phyloP scores from a whole-genome alignment of 805 yeast genomes.

The Starmerella asiatica region DNA sequence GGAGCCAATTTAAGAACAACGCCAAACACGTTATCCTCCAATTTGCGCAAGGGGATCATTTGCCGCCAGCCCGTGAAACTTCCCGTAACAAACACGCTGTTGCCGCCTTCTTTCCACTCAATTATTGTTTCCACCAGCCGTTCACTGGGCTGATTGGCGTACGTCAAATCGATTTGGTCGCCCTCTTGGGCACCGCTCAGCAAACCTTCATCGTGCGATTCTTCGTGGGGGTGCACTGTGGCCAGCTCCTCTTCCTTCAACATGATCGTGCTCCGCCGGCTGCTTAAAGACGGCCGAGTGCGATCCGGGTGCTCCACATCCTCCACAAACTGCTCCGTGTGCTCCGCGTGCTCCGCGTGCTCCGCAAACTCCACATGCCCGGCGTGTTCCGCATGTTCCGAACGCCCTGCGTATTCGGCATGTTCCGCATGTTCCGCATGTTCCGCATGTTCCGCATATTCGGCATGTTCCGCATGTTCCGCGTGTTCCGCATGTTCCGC shows the following conservation, averaged over 20 bases:
- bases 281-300: constrained; percentile 11
- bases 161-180: constrained; percentile 22
- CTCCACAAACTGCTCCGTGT: background rate
- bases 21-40: constrained; percentile 23
- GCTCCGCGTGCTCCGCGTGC: constrained; percentile 1
- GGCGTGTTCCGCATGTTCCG: background rate
- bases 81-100: constrained; percentile 89
- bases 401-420: background rate
- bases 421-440: constrained; percentile 6
- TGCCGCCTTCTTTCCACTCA: constrained; percentile 90
- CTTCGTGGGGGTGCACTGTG: constrained; percentile 1
- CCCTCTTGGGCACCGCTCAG: constrained; percentile 23
- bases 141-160: constrained; percentile 1
- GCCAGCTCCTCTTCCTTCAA: constrained; percentile 17
- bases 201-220: constrained; percentile 15
- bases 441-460: constrained; percentile 2
- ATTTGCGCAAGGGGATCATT: constrained; percentile 74
- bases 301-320: background rate
- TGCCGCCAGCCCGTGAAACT: constrained; percentile 97
- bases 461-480: constrained; percentile 8
- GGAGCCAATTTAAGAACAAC: constrained; percentile 41
- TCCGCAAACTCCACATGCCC: background rate
- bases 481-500: background rate
- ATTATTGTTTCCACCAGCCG: constrained; percentile 21
- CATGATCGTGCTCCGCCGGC: constrained; percentile 20